Percentiles rank a stretch among this genome's conserved stretches.
These are phyloP conservation scores for Diaporthe velutina DNA, from an alignment of 2,329 filamentous ascomycete species.

Conservation along the genomic window DNA sequence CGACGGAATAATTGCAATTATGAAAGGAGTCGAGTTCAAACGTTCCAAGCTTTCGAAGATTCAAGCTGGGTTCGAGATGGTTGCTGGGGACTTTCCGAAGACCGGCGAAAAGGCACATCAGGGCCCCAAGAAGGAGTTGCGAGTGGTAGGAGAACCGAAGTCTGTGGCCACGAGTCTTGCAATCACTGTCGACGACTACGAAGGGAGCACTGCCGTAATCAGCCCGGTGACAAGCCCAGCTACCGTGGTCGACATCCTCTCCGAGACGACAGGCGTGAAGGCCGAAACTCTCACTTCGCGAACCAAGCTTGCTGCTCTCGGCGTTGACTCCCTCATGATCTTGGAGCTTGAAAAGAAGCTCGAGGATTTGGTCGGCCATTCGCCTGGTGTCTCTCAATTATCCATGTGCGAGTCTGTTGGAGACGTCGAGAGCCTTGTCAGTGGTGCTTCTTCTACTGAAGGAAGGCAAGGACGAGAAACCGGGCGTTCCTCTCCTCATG, in stretches of 20 bases:
- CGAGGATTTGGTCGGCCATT: neutral
- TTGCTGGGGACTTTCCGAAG: neutral
- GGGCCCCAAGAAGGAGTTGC: neutral
- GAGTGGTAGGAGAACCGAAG: neutral
- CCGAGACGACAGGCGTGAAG: conserved; percentile 3
- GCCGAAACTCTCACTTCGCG: neutral
- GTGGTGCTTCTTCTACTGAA: neutral
- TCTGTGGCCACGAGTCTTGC: neutral
- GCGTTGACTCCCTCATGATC: conserved; percentile 17
- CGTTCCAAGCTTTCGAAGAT: neutral
- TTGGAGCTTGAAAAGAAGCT: conserved; percentile 13
- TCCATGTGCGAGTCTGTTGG: neutral
- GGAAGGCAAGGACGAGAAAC: neutral
- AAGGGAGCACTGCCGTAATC: neutral
- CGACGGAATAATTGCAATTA: neutral
- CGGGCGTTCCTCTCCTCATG: neutral
- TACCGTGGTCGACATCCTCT: neutral
- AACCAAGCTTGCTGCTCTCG: conserved; percentile 4
- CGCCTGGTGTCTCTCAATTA: conserved; percentile 10
- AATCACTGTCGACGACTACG: neutral
- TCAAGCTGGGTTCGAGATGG: neutral
- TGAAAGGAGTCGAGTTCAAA: conserved; percentile 11
- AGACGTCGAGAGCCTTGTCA: neutral
- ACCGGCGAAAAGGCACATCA: neutral
- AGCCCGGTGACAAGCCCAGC: neutral